A percentile compares a stretch with the other conserved stretches of the same genome.
phyloP scores from a whole-genome alignment of 352 stramenopile species.

The Pythium phragmitis region DNA sequence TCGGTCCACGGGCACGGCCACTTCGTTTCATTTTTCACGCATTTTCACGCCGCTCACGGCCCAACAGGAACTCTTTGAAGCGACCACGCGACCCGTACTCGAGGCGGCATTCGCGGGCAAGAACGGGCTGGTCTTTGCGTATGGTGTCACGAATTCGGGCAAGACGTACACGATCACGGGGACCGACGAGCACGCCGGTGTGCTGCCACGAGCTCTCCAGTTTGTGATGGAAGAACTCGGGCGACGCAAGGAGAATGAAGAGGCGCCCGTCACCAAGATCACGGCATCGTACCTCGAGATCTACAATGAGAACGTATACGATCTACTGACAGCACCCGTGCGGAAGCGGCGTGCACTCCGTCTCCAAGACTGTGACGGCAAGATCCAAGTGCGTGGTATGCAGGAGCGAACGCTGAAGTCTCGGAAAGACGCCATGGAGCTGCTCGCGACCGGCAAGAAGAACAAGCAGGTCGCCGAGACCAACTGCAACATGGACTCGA shows the following conservation, averaged over 20 bases:
- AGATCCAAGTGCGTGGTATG: slow-evolving; percentile 87
- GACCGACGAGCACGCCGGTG: slow-evolving; percentile 62
- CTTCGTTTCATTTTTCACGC: slow-evolving; percentile 76
- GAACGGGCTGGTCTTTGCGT: slow-evolving; percentile 95
- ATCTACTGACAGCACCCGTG: slow-evolving; percentile 83
- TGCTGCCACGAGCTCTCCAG: slow-evolving; percentile 82
- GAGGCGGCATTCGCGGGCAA: slow-evolving; percentile 84
- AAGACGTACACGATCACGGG: slow-evolving; percentile 99
- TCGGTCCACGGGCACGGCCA: slow-evolving; percentile 70
- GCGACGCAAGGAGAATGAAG: slow-evolving; percentile 42
- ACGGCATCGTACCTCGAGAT: slow-evolving; percentile 97
- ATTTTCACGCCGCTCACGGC: slow-evolving; percentile 79
- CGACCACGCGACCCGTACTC: slow-evolving; percentile 89
- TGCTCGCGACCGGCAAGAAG: slow-evolving; percentile 63
- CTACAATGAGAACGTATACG: slow-evolving; percentile 98
- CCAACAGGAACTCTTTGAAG: slow-evolving; percentile 92
- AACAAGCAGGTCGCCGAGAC: slow-evolving; percentile 88
- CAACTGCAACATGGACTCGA: slow-evolving; percentile 88
- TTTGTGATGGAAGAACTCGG: slow-evolving; percentile 68
- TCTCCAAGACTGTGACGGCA: slow-evolving; percentile 85
- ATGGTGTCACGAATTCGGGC: slow-evolving; percentile 98
- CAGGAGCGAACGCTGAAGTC: slow-evolving; percentile 61
- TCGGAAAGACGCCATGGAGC: slow-evolving; percentile 64
- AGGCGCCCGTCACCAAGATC: slow-evolving; percentile 41
- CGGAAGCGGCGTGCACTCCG: slow-evolving; percentile 61